These are phyloP conservation scores for Raddia distichophylla DNA, from an alignment of 176 grass and related monocot species.

Conservation along the genomic window DNA sequence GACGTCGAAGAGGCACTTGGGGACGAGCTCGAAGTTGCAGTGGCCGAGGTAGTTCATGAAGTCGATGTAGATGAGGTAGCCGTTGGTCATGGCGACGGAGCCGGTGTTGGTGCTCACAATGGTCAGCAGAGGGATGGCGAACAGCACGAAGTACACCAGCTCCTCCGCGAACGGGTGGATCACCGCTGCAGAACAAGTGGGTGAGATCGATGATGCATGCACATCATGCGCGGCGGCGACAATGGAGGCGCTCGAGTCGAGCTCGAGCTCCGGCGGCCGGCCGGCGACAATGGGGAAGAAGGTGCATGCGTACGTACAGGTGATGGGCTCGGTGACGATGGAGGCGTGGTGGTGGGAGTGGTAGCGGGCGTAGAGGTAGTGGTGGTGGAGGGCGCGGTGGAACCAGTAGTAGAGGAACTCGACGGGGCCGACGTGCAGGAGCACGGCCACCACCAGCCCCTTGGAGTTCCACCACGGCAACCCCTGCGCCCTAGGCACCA, in stretches of 20 bases:
- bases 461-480: slow-evolving; percentile 62
- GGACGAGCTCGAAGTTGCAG: slow-evolving; percentile 95
- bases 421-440: slow-evolving; percentile 55
- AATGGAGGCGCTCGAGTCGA: too few relatives aligned
- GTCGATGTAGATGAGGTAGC: slow-evolving; percentile 72
- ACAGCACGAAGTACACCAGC: slow-evolving; percentile 66
- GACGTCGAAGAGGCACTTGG: slow-evolving; percentile 54
- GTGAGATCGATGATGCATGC: too few relatives aligned
- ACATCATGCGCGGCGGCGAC: too few relatives aligned
- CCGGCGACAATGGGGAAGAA: too few relatives aligned
- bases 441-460: slow-evolving; percentile 29
- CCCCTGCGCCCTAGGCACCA: not conserved
- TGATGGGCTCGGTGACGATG: slow-evolving; percentile 74
- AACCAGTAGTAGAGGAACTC: slow-evolving; percentile 93
- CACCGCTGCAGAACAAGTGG: slow-evolving; percentile 46
- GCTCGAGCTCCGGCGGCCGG: too few relatives aligned
- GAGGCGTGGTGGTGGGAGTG: slow-evolving; percentile 76
- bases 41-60: slow-evolving; percentile 97
- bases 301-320: slow-evolving; percentile 34
- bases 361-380: slow-evolving; percentile 69
- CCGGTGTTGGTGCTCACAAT: slow-evolving; percentile 26
- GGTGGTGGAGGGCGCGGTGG: slow-evolving; percentile 76
- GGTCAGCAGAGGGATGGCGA: slow-evolving; percentile 66
- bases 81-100: slow-evolving; percentile 37
- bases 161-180: slow-evolving; percentile 93